phyloP scores from a whole-genome alignment of 192 early-diverging fungal species.

The Linnemannia exigua region DNA sequence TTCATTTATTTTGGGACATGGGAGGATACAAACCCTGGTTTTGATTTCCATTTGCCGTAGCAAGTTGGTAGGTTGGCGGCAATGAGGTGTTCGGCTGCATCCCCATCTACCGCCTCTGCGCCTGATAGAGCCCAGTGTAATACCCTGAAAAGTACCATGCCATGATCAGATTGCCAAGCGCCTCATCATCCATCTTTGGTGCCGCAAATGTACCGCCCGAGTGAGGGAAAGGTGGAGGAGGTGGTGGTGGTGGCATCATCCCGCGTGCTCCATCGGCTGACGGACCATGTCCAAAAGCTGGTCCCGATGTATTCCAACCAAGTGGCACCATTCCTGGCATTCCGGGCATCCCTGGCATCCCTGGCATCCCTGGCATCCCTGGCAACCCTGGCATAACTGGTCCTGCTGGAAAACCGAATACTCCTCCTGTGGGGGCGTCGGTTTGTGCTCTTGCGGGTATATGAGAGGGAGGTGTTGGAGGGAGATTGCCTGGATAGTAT shows the following conservation, averaged over 20 bases:
- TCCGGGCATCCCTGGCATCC: neutral
- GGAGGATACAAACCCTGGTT: neutral
- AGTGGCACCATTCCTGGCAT: neutral
- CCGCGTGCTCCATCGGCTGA: neutral
- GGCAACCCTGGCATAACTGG: neutral
- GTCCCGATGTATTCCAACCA: constrained; percentile 5
- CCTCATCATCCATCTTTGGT: constrained; percentile 67
- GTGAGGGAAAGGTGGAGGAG: neutral
- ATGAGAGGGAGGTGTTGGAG: neutral
- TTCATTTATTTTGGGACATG: constrained; percentile 1
- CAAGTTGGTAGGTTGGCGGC: neutral
- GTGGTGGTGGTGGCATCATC: constrained; percentile 6
- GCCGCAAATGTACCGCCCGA: neutral
- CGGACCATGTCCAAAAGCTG: neutral
- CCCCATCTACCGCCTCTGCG: constrained; percentile 14
- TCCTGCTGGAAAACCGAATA: neutral
- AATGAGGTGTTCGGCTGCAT: neutral
- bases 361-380: neutral
- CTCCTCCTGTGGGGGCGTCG: neutral
- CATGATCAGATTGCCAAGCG: constrained; percentile 75
- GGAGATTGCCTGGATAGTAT: neutral
- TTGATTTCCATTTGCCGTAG: neutral
- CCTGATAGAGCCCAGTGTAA: constrained; percentile 81
- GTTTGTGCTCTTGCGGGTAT: constrained; percentile 13
- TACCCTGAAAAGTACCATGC: constrained; percentile 84